phyloP scores from a whole-genome alignment of 345 rosid species.

The Eucalyptus curtisii region DNA sequence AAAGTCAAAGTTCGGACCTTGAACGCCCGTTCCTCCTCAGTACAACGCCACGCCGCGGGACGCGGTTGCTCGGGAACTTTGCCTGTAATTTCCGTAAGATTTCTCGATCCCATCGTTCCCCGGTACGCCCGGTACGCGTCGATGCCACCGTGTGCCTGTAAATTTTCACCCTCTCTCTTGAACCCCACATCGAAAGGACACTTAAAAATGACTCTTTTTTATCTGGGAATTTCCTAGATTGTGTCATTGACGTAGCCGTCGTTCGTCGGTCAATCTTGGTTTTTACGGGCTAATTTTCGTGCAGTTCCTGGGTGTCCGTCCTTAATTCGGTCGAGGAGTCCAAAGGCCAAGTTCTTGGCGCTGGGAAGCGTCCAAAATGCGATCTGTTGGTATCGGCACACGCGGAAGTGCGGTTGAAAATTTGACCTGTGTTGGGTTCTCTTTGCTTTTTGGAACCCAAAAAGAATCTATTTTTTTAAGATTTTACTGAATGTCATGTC shows the following conservation, averaged over 20 bases:
- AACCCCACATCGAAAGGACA: background rate
- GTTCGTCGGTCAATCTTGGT: background rate
- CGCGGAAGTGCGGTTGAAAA: no score
- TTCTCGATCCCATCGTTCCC: no score
- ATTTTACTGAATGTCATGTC: background rate
- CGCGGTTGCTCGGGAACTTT: no score
- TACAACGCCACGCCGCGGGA: no score
- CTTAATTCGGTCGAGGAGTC: background rate
- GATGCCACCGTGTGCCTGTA: background rate
- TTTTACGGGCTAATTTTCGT: background rate
- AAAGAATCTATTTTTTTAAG: background rate
- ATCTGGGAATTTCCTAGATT: background rate
- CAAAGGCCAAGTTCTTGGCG: no score
- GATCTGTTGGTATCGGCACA: no score
- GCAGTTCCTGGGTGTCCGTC: background rate
- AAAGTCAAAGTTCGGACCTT: no score
- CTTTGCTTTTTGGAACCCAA: no score
- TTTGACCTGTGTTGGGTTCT: no score
- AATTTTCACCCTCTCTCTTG: background rate
- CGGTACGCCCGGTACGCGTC: background rate
- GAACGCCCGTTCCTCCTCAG: no score
- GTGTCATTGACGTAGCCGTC: background rate
- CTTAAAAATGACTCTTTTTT: no score
- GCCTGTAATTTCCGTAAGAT: background rate
- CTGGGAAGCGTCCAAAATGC: no score